phyloP scores from a whole-genome alignment of 148 eudicot genomes.

The Diospyros lotus region DNA sequence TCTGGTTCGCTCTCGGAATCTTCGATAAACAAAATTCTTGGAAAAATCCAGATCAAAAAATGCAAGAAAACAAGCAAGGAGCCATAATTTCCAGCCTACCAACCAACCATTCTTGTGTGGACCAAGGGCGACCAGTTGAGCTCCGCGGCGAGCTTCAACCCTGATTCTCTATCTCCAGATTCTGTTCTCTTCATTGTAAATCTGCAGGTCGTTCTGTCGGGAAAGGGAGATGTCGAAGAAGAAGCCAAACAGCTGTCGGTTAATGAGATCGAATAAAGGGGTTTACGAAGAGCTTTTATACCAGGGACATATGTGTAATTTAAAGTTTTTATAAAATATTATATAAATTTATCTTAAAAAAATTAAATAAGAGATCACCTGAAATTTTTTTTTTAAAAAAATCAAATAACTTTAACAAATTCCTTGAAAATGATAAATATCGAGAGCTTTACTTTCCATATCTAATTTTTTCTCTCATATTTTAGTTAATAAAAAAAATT shows the following conservation, averaged over 20 bases:
- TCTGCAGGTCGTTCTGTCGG: neutral
- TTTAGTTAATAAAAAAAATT: too few species aligned
- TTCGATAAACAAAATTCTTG: constrained; percentile 15
- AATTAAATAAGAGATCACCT: too few species aligned
- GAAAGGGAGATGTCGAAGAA: neutral
- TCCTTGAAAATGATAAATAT: too few species aligned
- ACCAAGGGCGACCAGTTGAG: constrained; percentile 20
- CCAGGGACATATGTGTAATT: too few species aligned
- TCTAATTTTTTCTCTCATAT: too few species aligned
- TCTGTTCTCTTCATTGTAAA: neutral
- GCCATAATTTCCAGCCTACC: constrained; percentile 21
- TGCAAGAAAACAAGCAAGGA: constrained; percentile 17
- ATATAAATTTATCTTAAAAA: too few species aligned
- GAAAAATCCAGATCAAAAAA: constrained; percentile 20
- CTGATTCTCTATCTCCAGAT: constrained; percentile 3
- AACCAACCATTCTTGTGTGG: constrained; percentile 24
- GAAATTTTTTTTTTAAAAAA: too few species aligned
- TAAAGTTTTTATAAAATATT: too few species aligned
- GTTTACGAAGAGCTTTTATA: constrained; percentile 34
- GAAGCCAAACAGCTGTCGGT: neutral
- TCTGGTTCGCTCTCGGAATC: constrained; percentile 40
- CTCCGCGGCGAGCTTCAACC: constrained; percentile 5
- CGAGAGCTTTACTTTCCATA: too few species aligned
- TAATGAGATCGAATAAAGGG: constrained; percentile 18
- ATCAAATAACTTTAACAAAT: too few species aligned